Evolutionary conservation across 495 filamentous ascomycete species (phyloP), one percentile per base, ranked within the genome.

Genomic region (Penicillium antarcticum): DNA sequence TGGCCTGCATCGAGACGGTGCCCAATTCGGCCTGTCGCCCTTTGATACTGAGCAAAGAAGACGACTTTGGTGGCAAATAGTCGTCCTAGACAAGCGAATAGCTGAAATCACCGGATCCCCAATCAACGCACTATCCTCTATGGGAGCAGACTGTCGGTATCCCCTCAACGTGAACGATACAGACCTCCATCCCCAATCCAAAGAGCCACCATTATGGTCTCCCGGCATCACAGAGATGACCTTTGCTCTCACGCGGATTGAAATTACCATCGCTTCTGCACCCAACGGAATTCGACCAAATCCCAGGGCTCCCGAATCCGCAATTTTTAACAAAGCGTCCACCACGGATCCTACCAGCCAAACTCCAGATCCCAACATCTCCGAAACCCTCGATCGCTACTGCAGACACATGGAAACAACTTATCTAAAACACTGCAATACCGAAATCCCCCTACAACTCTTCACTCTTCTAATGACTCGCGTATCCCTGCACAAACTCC

Each of bases 11-110:
- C 63, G 83, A 17, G 86, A 89, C 53, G 84, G 82, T 3, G 63
- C 70, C 33, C 76, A 79, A 51, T 83, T 81, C 42, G 71, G 73
- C n/a, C 69, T 87, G 1, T 75, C 82, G 0, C 79, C 83, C 4
- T 87, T 89, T 57, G 85, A 90, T 46, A 76, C 79, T 2, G 87
- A 91, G 66, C 78, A 82, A 63, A 73, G 87, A 14, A 69, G 86
- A 42, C 74, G 86, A 17, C 61, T 89, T 4, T 91, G 87, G 87
- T 88, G 85, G 85, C 84, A 85, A 57, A 68, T 89, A 7, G 78
- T 80, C 46, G 69, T 79, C 17, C 75, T 89, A 14, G 87, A 91
- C 57, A 74, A 77, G 37, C 79, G 84, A 32, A 75, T 83, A 8
- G 79, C 77, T 16, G 84, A 86, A 57, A 78, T 87, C 32, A 80